Base-by-base conservation (phyloP, 2,329 filamentous ascomycete genomes). In the Daldinia sp. region DNA sequence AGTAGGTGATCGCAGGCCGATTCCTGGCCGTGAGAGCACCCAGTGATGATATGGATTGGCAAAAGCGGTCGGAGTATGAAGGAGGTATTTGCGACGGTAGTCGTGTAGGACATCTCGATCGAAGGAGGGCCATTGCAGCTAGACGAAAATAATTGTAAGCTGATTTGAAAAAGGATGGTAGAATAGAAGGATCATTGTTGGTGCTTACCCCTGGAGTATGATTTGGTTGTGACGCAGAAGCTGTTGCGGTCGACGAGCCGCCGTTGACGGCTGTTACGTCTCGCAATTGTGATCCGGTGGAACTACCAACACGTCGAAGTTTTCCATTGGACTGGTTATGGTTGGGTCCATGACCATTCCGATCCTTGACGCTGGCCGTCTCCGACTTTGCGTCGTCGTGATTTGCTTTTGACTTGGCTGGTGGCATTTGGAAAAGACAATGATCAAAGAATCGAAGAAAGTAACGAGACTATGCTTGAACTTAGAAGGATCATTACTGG, bases 1-100 rank as follows among this genome's bases (percentile, higher is more conserved):
- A 21, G 90, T 93, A 4, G 91, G 91, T 13, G 90, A 93, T 77
- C 88, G 85, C 62, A 85, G 79, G 30, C 90, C 91, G 69, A 94
- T 87, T 70, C 82, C 78, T 71, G 87, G 81, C 77, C 84, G 81
- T 5, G 85, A 83, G 39, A 91, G 80, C 10, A 90, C 81, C 75
- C 84, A 83, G 70, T 87, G 82, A 71, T 87, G 85, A 76, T 87
- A 88, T 41, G 85, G 82, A 70, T 82, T 86, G 58, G 81, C 84
- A 77, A 92, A 94, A 61, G 90, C 85, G 34, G 88, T 86, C 10
- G 91, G 89, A 0, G 87, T 89, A 72, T 86, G 84, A 72, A 95
- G 83, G 61, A 85, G 85, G 80, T 94, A 88, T 68, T 90, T 85
- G 74, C 90, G 86, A 66, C 91, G 87, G 81, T 95, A 95, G 68